Conservation (phyloP, 129 eudicot genomes). For the Pittosporum tobira region DNA sequence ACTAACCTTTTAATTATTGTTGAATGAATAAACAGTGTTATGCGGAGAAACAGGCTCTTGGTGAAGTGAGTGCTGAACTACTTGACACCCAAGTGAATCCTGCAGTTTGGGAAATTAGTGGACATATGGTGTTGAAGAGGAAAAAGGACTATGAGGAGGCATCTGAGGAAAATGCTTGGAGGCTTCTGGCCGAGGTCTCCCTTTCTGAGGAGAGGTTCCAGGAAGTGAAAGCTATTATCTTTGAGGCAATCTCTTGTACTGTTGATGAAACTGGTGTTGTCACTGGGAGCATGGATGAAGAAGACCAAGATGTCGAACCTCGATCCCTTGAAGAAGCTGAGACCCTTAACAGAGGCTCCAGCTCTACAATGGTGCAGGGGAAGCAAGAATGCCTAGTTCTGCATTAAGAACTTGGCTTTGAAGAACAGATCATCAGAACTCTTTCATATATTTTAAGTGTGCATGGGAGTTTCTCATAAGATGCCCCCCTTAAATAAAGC, state of each 20-base stretch:
- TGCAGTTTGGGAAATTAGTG: constrained; percentile 98
- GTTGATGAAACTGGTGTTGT: constrained; percentile 21
- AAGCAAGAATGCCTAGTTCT: constrained; percentile 52
- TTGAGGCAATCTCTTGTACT: constrained; percentile 57
- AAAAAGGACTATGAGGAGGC: constrained; percentile 77
- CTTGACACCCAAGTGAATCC: constrained; percentile 97
- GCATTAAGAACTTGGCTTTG: constrained; percentile 16
- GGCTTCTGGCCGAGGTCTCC: constrained; percentile 93
- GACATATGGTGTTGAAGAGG: constrained; percentile 89
- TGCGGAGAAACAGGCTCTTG: constrained; percentile 95
- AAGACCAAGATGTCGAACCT: constrained; percentile 28
- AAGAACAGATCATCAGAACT: neutral
- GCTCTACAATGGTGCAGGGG: constrained; percentile 33
- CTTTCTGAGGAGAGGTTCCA: constrained; percentile 78
- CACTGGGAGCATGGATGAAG: neutral
- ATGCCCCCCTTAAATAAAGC: no score
- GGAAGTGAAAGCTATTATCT: constrained; percentile 70
- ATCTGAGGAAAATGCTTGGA: constrained; percentile 85
- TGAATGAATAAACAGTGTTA: constrained; percentile 57
- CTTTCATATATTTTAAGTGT: no score
- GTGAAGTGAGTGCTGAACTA: constrained; percentile 85
- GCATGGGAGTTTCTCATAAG: no score
- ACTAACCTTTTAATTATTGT: constrained; percentile 3
- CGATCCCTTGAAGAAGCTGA: constrained; percentile 28
- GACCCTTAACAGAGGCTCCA: constrained; percentile 27